Evolutionary conservation across 148 eudicot genomes (phyloP).

Genomic region (Vaccinium corymbosum): DNA sequence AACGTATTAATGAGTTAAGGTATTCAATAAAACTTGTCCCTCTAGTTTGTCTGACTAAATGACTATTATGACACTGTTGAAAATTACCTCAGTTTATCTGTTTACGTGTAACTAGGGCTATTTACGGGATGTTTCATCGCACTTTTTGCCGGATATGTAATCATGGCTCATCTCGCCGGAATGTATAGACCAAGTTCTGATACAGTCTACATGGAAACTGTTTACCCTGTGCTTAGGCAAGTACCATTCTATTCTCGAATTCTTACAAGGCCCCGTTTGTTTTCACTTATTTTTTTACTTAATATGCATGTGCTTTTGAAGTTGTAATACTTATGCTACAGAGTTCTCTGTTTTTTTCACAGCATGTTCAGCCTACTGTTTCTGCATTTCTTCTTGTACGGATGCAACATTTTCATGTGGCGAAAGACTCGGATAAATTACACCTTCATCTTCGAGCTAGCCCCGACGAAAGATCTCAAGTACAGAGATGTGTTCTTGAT

Average conservation of each 20-base stretch:
- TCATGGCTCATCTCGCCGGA: conserved; percentile 83
- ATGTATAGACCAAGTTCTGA: conserved; percentile 58
- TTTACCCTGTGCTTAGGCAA: conserved; percentile 92
- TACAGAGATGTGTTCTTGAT: conserved; percentile 91
- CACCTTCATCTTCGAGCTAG: conserved; percentile 83
- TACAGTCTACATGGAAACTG: conserved; percentile 92
- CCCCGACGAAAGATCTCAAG: conserved; percentile 72
- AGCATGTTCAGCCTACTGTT: conserved; percentile 91
- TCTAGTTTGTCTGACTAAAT: neutral
- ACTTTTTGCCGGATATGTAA: conserved; percentile 70
- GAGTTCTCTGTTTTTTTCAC: conserved; percentile 31
- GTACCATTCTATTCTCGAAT: conserved; percentile 15
- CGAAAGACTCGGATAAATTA: conserved; percentile 77
- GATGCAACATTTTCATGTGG: conserved; percentile 98
- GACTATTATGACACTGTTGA: neutral
- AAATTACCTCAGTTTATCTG: neutral
- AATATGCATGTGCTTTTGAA: neutral
- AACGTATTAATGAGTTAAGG: too few species aligned
- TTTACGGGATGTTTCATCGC: conserved; percentile 88
- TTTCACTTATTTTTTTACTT: neutral
- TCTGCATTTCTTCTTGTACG: conserved; percentile 79
- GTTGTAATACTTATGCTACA: neutral
- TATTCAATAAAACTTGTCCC: neutral
- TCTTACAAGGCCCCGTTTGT: neutral
- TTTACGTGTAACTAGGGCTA: conserved; percentile 43